Evolutionary conservation across 257 asterid genomes (phyloP), one percentile per base, ranked within the genome.

Genomic region (Schizonepeta tenuifolia): DNA sequence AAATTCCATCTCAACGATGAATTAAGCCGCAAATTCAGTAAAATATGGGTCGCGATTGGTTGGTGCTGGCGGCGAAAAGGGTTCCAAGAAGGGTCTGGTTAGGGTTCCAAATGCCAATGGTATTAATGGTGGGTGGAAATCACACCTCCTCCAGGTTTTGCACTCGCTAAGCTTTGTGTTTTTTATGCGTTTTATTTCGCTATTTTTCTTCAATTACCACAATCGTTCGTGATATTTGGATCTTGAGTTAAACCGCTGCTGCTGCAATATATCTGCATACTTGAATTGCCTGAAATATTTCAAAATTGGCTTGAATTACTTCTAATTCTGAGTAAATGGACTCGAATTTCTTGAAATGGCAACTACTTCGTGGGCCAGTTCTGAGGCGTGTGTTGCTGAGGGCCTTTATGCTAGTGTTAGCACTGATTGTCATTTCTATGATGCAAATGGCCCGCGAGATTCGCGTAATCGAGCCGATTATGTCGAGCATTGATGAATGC

Each of bases 121-220:
- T 75, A 80, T 86, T 92, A 88, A 80, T 90, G 78, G 88, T 92
- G 98, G 98, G 96, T 90, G 98, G 94, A 69, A 90, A 90, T 71
- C 96, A 92, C 90, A 92, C 98, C 68, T 89, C 98, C 0, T 92
- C 94, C 94, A 92, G 96, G 90, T 92, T 92, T 84, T 90, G 96
- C 77, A 83, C 96, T 83, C 98, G 98, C 86, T 92, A 90, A 81
- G 46, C 4, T 33, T 38, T 68, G 20, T 78, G 66, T 20, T 67
- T 59, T 44, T 65, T 4, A 31, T 17, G 53, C 44, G 11, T 46
- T 53, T 58, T 69, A 4, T 46, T 82, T 78, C 79, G 78, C 78
- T 46, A 12, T 3, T 82, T 76, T 56, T 71, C 71, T 51, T 46
- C 41, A 73, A 60, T 70, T 26, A 66, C 66, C 14, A 13, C 13